A percentile compares a stretch with the other conserved stretches of the same genome.
phyloP scores from a whole-genome alignment of 768 basidiomycete genomes.

The Mrakia gelida region DNA sequence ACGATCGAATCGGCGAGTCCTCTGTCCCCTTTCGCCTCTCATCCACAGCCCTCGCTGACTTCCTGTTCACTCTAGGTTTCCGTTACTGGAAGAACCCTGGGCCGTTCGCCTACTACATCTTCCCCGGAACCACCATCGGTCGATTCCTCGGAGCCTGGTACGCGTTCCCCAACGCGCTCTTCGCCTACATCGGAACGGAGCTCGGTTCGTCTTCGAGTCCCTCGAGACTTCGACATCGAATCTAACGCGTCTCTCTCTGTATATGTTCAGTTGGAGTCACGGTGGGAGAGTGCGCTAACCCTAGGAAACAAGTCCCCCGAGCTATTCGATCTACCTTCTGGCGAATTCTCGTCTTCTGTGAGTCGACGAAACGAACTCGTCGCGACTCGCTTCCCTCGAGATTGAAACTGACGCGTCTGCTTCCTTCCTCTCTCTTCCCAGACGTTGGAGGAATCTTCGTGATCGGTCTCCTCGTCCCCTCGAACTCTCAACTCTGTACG shows the following conservation, averaged over 20 bases:
- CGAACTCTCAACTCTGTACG: slow-evolving; percentile 2
- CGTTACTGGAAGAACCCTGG: slow-evolving; percentile 57
- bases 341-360: slow-evolving; percentile 65
- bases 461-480: slow-evolving; percentile 61
- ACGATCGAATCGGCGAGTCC: slow-evolving; percentile 36
- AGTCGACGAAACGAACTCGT: background rate
- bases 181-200: slow-evolving; percentile 30
- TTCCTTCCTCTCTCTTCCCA: background rate
- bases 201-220: background rate
- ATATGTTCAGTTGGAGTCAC: slow-evolving; percentile 16
- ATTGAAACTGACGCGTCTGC: background rate
- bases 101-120: slow-evolving; percentile 68
- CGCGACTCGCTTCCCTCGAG: background rate
- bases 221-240: background rate
- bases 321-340: slow-evolving; percentile 54
- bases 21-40: background rate
- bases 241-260: background rate
- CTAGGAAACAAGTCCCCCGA: slow-evolving; percentile 59
- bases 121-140: slow-evolving; percentile 60
- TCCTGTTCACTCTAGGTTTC: background rate
- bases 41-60: background rate
- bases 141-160: slow-evolving; percentile 65
- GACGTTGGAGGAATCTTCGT: slow-evolving; percentile 57
- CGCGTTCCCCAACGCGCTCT: slow-evolving; percentile 50
- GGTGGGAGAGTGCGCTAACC: slow-evolving; percentile 64